Conservation (phyloP, 2,329 filamentous ascomycete species). For the Fusarium napiforme region DNA sequence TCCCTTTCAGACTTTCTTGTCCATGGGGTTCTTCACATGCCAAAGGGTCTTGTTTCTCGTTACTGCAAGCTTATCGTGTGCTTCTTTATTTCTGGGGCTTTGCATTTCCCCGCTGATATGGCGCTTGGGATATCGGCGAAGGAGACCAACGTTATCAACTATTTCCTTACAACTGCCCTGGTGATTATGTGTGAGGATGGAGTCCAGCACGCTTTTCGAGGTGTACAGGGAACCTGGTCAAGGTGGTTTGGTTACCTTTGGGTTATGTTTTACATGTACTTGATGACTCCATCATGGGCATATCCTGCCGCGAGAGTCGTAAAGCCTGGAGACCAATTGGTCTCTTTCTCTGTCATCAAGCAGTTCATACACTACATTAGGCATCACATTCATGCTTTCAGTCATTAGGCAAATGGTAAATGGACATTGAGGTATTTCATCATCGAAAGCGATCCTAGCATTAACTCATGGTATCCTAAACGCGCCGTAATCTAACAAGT, state of each 20-base stretch:
- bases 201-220: slow-evolving; percentile 5
- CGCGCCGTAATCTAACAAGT: slow-evolving; percentile 27
- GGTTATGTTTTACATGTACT: slow-evolving; percentile 32
- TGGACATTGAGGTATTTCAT: fast-evolving
- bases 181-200: slow-evolving; percentile 31
- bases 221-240: neutral
- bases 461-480: neutral
- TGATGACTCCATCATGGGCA: slow-evolving; percentile 37
- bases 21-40: slow-evolving; percentile 15
- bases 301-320: slow-evolving; percentile 34
- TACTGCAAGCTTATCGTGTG: slow-evolving; percentile 30
- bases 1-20: slow-evolving; percentile 21
- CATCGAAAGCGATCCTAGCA: neutral
- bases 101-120: slow-evolving; percentile 31
- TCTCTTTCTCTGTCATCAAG: slow-evolving; percentile 12
- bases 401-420: fast-evolving
- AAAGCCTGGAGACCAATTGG: slow-evolving; percentile 13
- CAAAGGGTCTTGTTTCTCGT: slow-evolving; percentile 11
- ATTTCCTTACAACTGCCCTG: slow-evolving; percentile 24
- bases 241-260: slow-evolving; percentile 25
- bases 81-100: slow-evolving; percentile 30
- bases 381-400: fast-evolving
- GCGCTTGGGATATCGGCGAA: slow-evolving; percentile 21
- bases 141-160: slow-evolving; percentile 26
- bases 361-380: neutral